Conservation (phyloP, 208 protist species). For the Balamuthia mandrillaris region DNA sequence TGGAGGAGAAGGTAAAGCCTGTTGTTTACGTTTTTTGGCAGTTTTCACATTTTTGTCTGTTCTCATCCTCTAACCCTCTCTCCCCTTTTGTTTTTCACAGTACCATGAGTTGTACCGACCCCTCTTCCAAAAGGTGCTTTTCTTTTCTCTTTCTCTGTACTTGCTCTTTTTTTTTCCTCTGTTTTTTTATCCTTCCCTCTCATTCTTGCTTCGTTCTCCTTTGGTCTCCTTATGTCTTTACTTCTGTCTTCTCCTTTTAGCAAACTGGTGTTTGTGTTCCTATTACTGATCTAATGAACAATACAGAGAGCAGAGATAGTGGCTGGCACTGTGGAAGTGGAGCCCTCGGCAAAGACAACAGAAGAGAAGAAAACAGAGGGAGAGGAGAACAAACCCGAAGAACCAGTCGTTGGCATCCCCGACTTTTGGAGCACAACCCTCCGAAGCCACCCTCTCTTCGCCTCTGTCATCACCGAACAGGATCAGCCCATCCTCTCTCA, state of each 20-base stretch:
- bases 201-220: too few relatives aligned
- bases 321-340: background rate
- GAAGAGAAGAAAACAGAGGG: background rate
- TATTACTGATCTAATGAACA: too few relatives aligned
- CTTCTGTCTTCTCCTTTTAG: too few relatives aligned
- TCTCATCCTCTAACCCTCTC: too few relatives aligned
- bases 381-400: background rate
- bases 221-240: too few relatives aligned
- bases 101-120: background rate
- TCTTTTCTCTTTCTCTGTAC: too few relatives aligned
- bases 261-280: too few relatives aligned
- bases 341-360: background rate
- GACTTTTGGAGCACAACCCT: slow-evolving; percentile 56
- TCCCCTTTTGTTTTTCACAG: too few relatives aligned
- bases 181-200: too few relatives aligned
- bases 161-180: too few relatives aligned
- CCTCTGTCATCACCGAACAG: slow-evolving; percentile 19
- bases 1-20: slow-evolving; percentile 39
- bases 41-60: too few relatives aligned
- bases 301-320: slow-evolving; percentile 9
- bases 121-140: slow-evolving; percentile 28
- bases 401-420: slow-evolving; percentile 34
- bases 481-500: slow-evolving; percentile 24
- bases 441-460: slow-evolving; percentile 17
- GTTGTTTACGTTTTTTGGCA: too few relatives aligned